Conservation (phyloP, 495 filamentous ascomycete genomes). For the Penicillium paradoxum region DNA sequence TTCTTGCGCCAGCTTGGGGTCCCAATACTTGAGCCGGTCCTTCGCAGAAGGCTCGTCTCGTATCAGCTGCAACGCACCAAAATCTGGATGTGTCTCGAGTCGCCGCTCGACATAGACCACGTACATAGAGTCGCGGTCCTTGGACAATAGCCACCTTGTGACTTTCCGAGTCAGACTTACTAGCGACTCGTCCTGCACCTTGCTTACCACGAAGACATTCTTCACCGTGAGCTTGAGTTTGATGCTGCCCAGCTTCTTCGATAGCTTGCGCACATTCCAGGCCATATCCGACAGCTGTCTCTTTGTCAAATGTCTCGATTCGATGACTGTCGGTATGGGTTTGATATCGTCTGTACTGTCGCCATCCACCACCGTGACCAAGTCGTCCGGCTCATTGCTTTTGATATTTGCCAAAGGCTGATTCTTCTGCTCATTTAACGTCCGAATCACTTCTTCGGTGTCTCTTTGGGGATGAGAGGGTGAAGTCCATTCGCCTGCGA, state of each 20-base stretch:
- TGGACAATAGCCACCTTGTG: conserved; percentile 78
- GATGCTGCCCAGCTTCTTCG: conserved; percentile 76
- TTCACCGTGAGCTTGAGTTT: conserved; percentile 73
- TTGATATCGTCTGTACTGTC: conserved; percentile 16
- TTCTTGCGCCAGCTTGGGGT: conserved; percentile 65
- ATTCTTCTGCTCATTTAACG: conserved; percentile 15
- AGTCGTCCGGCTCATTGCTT: conserved; percentile 13
- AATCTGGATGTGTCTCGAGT: conserved; percentile 61
- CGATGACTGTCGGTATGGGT: conserved; percentile 30
- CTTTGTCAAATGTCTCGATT: conserved; percentile 77
- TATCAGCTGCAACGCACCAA: conserved; percentile 61
- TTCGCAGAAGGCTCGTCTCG: conserved; percentile 49
- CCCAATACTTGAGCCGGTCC: conserved; percentile 75
- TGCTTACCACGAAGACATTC: conserved; percentile 83
- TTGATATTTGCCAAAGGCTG: conserved; percentile 17
- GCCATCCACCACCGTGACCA: conserved; percentile 18
- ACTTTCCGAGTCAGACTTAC: conserved; percentile 73
- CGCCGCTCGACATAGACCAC: conserved; percentile 76
- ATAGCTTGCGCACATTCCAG: conserved; percentile 85
- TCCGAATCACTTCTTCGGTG: conserved; percentile 30
- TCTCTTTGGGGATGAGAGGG: conserved; percentile 13
- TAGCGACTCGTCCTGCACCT: conserved; percentile 78
- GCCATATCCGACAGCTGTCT: conserved; percentile 93
- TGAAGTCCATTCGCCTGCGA: conserved; percentile 50
- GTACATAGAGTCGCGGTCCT: conserved; percentile 62